phyloP scores from a whole-genome alignment of 257 asterid species.

The Penstemon davidsonii region DNA sequence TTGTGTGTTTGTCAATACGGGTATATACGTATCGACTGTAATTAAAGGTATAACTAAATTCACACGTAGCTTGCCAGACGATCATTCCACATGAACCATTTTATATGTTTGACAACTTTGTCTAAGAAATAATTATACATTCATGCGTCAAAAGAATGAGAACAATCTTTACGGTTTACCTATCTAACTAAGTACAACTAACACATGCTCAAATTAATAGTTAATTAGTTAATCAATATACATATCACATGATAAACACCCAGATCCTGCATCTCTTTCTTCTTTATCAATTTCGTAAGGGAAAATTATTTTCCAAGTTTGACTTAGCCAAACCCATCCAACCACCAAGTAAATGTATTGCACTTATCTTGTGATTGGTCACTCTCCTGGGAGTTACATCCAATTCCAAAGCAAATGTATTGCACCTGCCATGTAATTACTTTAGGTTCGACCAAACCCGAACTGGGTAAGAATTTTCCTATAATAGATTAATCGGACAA shows the following conservation, averaged over 20 bases:
- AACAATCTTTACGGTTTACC: not conserved
- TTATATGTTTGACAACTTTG: slow-evolving; percentile 4
- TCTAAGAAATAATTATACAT: not conserved
- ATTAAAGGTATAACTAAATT: slow-evolving; percentile 17
- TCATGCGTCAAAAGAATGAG: not conserved
- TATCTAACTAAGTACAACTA: not conserved
- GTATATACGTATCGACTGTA: not conserved
- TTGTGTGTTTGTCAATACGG: not conserved
- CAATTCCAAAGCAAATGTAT: too few species aligned
- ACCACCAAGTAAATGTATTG: too few species aligned
- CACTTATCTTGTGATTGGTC: too few species aligned
- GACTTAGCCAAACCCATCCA: too few species aligned
- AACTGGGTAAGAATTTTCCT: not conserved
- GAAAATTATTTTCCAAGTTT: too few species aligned
- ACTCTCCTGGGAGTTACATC: too few species aligned
- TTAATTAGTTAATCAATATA: too few species aligned
- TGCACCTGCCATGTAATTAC: too few species aligned
- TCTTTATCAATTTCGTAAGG: not conserved
- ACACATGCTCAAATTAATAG: not conserved
- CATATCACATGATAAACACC: slow-evolving; percentile 2
- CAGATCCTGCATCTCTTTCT: not conserved
- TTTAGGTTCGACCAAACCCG: too few species aligned
- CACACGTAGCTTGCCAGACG: not conserved
- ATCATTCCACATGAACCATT: slow-evolving; percentile 21
- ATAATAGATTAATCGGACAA: slow-evolving; percentile 1